Conservation (phyloP, 2,329 filamentous ascomycete genomes). For the Hawksworthiomyces lignivorus region DNA sequence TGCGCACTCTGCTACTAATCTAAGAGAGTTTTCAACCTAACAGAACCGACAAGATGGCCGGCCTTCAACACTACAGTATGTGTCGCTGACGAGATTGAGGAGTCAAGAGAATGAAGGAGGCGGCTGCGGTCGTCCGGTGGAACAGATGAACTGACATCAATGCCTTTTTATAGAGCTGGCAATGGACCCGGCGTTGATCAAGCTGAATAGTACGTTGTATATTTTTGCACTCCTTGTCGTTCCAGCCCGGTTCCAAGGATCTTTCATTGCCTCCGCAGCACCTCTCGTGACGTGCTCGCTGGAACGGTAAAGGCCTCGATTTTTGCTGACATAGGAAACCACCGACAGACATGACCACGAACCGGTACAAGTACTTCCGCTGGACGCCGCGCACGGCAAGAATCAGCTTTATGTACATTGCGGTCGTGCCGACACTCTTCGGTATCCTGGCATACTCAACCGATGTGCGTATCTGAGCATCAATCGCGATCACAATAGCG, state of each 20-base stretch:
- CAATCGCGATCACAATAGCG: too few relatives aligned
- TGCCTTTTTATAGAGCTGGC: constrained; percentile 30
- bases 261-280: too few relatives aligned
- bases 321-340: constrained; percentile 15
- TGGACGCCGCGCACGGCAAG: constrained; percentile 81
- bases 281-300: too few relatives aligned
- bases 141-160: not conserved
- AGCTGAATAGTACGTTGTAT: constrained; percentile 33
- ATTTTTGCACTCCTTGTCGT: too few relatives aligned
- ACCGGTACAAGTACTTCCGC: constrained; percentile 90
- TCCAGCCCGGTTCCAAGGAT: too few relatives aligned
- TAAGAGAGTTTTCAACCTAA: constrained; percentile 7
- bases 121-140: not conserved
- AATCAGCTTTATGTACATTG: constrained; percentile 69
- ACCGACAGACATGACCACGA: constrained; percentile 64
- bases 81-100: not conserved
- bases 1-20: too few relatives aligned
- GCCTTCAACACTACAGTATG: constrained; percentile 36
- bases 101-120: too few relatives aligned
- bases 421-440: constrained; percentile 62
- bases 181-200: constrained; percentile 40
- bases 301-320: too few relatives aligned
- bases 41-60: constrained; percentile 31
- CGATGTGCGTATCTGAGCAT: constrained; percentile 74
- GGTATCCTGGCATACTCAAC: constrained; percentile 69